Base-by-base conservation (phyloP, 257 asterid genomes). In the Solanum bulbocastanum region DNA sequence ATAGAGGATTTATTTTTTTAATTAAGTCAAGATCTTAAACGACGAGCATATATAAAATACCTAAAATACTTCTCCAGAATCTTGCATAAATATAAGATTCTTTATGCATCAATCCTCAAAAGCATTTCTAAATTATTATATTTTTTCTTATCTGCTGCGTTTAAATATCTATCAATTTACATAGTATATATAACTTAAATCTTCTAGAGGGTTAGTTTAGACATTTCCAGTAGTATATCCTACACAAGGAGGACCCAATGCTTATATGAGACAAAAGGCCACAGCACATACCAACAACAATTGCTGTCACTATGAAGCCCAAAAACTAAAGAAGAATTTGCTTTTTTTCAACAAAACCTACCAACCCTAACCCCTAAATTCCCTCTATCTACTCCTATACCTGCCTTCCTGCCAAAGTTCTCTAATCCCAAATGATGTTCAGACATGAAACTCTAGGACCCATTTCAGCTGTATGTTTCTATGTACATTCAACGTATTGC, bases 291-390 rank as follows among this genome's bases (percentile, higher is more conserved):
- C 84, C 84, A 44, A 79, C 84, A 42, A 79, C 39, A 44, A 56
- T 79, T 46, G 18, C n/a, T n/a, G 46, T 65, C 69, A 30, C 52
- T 42, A 20, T 37, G 33, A 85, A 85, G n/a, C 73, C 62, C 27
- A 72, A 88, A 68, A 20, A 32, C 81, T 73, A 5, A 44, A 39
- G 73, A 58, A 52, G 42, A 37, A 58, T 0, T 74, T 30, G 4
- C 42, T 49, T 20, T 39, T 46, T 81, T 30, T 81, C 62, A 49
- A 30, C 85, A 62, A 46, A 44, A 56, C 74, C 84, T 71, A 72
- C 89, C 89, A 86, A 88, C 86, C 91, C 89, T 86, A 85, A 86
- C 69, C 32, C 89, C 87, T 27, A 36, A 33, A 65, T 27, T 69
- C 88, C 5, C 40, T 40, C 72, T 56, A 15, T 40, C 68, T 52